Base-by-base conservation (phyloP, 495 filamentous ascomycete genomes). In the Acidomyces sp. region DNA sequence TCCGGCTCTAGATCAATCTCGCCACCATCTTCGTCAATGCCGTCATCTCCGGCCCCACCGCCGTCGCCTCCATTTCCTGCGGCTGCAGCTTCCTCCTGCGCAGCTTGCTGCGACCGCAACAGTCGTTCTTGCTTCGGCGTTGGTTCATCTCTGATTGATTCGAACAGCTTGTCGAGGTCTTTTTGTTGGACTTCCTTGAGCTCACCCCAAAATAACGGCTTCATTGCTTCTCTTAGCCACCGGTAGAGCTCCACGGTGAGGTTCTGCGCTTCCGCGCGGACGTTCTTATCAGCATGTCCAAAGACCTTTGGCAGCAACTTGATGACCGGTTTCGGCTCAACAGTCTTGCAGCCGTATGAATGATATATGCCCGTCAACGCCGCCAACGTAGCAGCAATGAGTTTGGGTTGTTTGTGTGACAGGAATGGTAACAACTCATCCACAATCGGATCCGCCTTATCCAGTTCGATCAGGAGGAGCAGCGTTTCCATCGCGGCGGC, bases 161-260 rank as follows among this genome's bases (percentile, higher is more conserved):
- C 88, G 43, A 99, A 99, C 28, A 92, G 70, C 41, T 88, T 84
- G 49, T 99, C 92, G 38, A 99, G 58, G 57, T 99, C 92, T 45
- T 75, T 74, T 56, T 99, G 92, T 49, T 99, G 92, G 1, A 92
- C 86, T 2, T 86, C 83, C 58, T 99, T 99, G 43, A 99, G 61
- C 29, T 96, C 92, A 29, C 73, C 74, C 85, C 87, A 99, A 57
- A 99, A 99, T 57, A 94, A 76, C 13, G 88, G 84, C 57, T 99
- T 99, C 72, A 99, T 96, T 2, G 87, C 92, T 41, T 99, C 92
- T 44, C 84, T 80, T 22, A 99, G 70, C 92, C 92, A 99, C 57
- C 92, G 69, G 61, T 96, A 99, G 31, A 99, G 73, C 53, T 96
- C 92, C 35, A 94, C 87, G 0, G 86, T 79, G 21, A 99, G 67